Percentiles rank a stretch among this genome's conserved stretches.
Conservation (phyloP, 2,329 filamentous ascomycete species). For the Escovopsis sp. region DNA sequence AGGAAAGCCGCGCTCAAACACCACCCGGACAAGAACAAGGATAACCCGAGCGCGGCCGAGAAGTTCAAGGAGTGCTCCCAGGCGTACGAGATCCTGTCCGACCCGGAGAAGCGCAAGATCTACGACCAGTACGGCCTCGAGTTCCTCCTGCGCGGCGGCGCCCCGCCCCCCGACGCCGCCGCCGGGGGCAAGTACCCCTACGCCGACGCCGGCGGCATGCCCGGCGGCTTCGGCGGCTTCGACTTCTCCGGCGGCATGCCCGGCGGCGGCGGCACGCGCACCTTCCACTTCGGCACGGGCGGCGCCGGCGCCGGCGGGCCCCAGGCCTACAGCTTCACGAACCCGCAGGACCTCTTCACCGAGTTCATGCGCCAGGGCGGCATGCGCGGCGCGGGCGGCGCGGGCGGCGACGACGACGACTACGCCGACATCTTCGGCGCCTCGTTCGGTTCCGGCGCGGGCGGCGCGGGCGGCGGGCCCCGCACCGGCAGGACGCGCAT, state of each 20-base stretch:
- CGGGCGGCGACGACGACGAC: constrained; percentile 25
- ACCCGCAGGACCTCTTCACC: constrained; percentile 70
- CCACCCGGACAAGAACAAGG: constrained; percentile 97
- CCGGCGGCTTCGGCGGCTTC: constrained; percentile 36
- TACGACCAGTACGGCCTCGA: constrained; percentile 95
- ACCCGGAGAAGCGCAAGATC: constrained; percentile 88
- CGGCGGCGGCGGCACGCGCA: constrained; percentile 31
- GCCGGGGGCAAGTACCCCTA: constrained; percentile 43
- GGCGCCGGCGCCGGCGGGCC: constrained; percentile 24
- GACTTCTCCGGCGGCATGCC: constrained; percentile 35
- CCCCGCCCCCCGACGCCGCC: constrained; percentile 46
- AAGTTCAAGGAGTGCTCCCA: constrained; percentile 98
- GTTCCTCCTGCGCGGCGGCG: constrained; percentile 71
- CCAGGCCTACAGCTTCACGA: constrained; percentile 66
- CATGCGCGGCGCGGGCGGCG: constrained; percentile 27
- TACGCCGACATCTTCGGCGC: constrained; percentile 39
- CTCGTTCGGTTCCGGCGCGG: constrained; percentile 18
- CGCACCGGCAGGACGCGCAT: constrained; percentile 26
- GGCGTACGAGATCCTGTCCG: constrained; percentile 94
- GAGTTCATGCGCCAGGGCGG: constrained; percentile 56
- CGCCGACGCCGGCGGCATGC: constrained; percentile 41
- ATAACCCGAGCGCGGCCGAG: constrained; percentile 70
- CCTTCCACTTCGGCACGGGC: constrained; percentile 50
- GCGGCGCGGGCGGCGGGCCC: neutral
- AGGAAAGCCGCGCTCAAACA: constrained; percentile 82